These are phyloP conservation scores for Endogone sp. DNA, from an alignment of 192 early-diverging fungal genomes.

Conservation along the genomic window DNA sequence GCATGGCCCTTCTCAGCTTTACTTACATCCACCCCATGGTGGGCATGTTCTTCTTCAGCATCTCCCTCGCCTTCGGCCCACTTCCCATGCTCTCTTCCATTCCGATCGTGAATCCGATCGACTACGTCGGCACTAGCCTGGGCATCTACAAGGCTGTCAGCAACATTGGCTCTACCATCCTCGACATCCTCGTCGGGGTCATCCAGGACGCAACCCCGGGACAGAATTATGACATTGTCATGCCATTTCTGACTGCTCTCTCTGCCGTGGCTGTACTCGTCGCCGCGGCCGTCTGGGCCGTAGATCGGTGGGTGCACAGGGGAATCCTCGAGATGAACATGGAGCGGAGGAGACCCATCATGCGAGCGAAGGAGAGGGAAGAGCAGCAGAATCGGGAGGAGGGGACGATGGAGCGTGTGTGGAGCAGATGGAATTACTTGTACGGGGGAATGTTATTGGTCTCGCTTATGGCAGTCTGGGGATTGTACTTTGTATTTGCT, in stretches of 20 bases:
- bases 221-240: constrained; percentile 23
- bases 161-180: constrained; percentile 56
- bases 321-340: neutral
- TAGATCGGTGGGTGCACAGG: neutral
- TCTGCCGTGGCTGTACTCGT: constrained; percentile 10
- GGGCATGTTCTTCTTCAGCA: constrained; percentile 51
- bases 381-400: neutral
- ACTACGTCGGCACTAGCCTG: constrained; percentile 53
- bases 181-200: constrained; percentile 56
- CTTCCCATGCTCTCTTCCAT: constrained; percentile 56
- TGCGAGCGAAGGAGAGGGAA: neutral
- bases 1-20: constrained; percentile 44
- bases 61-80: constrained; percentile 58
- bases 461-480: too few relatives aligned
- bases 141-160: constrained; percentile 62
- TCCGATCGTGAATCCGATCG: constrained; percentile 52
- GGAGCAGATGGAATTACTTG: neutral
- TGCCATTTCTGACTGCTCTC: constrained; percentile 23
- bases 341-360: neutral
- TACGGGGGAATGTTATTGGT: neutral
- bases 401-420: neutral
- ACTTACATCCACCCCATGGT: constrained; percentile 48
- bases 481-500: neutral
- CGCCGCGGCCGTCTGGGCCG: constrained; percentile 12
- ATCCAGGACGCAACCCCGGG: constrained; percentile 47